phyloP scores from a whole-genome alignment of 805 yeast genomes.

The Metschnikowia cerradonensis region DNA sequence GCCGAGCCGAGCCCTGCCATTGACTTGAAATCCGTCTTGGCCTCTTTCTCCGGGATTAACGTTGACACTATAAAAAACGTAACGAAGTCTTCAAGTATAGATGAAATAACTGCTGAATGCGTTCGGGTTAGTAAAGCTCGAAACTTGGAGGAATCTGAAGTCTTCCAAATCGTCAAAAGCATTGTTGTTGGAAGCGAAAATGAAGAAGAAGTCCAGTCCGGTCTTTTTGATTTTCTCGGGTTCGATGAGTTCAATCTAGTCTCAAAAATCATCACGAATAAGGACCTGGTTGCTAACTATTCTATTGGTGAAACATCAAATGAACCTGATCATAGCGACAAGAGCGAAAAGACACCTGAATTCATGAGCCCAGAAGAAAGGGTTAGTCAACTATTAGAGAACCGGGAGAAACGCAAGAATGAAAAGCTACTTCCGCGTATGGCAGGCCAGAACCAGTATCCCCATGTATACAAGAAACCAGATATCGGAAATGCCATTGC shows the following conservation, averaged over 20 bases:
- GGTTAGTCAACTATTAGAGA: slow-evolving; percentile 48
- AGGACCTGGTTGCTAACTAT: slow-evolving; percentile 14
- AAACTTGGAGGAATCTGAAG: slow-evolving; percentile 30
- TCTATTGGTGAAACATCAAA: background rate
- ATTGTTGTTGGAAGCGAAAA: slow-evolving; percentile 34
- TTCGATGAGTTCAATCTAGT: slow-evolving; percentile 82
- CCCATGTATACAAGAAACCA: slow-evolving; percentile 78
- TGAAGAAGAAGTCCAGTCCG: slow-evolving; percentile 64
- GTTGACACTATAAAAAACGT: slow-evolving; percentile 13
- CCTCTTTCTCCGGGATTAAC: slow-evolving; percentile 32
- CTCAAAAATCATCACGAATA: slow-evolving; percentile 52
- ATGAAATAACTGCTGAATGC: slow-evolving; percentile 29
- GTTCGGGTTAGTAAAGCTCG: slow-evolving; percentile 30
- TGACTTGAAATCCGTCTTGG: slow-evolving; percentile 31
- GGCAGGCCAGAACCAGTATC: slow-evolving; percentile 52
- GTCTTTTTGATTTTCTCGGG: slow-evolving; percentile 77
- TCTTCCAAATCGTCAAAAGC: slow-evolving; percentile 26
- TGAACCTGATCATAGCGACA: slow-evolving; percentile 10
- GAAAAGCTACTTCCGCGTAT: slow-evolving; percentile 44
- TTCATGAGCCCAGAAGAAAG: slow-evolving; percentile 55
- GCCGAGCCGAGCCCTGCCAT: slow-evolving; percentile 27
- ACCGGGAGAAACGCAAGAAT: slow-evolving; percentile 47
- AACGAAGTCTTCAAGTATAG: slow-evolving; percentile 14
- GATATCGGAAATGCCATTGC: slow-evolving; percentile 58
- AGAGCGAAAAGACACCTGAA: slow-evolving; percentile 7